phyloP scores from a whole-genome alignment of 768 basidiomycete genomes.

The Lactarius hengduanensis region DNA sequence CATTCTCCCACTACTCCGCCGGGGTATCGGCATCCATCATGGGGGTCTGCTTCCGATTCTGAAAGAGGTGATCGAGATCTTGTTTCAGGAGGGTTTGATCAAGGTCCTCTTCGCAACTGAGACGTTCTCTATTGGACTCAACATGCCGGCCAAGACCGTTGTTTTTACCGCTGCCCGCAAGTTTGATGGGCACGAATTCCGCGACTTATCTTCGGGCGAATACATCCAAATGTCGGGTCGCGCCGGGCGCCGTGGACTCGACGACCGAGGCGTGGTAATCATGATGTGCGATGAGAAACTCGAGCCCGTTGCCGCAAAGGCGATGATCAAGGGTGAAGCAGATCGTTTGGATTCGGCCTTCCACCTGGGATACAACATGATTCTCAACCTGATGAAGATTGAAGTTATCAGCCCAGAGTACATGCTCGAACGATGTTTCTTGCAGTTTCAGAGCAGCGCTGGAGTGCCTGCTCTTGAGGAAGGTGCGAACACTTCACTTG shows the following conservation, averaged over 20 bases:
- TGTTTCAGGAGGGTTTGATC: slow-evolving; percentile 97
- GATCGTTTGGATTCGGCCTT: slow-evolving; percentile 97
- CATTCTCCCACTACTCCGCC: slow-evolving; percentile 86
- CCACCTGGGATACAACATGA: slow-evolving; percentile 99
- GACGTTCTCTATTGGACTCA: slow-evolving; percentile 96
- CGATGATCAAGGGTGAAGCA: slow-evolving; percentile 98
- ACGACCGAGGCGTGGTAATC: slow-evolving; percentile 98
- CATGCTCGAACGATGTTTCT: slow-evolving; percentile 97
- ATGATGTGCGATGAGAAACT: slow-evolving; percentile 99
- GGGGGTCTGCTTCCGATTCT: slow-evolving; percentile 95
- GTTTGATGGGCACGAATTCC: slow-evolving; percentile 93
- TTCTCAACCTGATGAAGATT: slow-evolving; percentile 96
- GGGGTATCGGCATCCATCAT: slow-evolving; percentile 98
- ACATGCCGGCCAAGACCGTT: slow-evolving; percentile 99
- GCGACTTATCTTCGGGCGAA: slow-evolving; percentile 91
- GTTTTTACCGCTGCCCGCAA: slow-evolving; percentile 96
- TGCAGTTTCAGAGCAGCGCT: slow-evolving; percentile 95
- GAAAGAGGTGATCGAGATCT: slow-evolving; percentile 98
- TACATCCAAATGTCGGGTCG: slow-evolving; percentile 99
- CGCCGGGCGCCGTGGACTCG: slow-evolving; percentile 93
- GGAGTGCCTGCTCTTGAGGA: slow-evolving; percentile 84
- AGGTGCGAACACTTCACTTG: slow-evolving; percentile 44
- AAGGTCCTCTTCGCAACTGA: slow-evolving; percentile 99
- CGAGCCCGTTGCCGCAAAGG: slow-evolving; percentile 87
- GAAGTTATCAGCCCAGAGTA: slow-evolving; percentile 98